Evolutionary conservation across 1,139 yeast genomes (phyloP), one percentile per base, ranked within the genome.

Genomic region (Candida sanyaensis): DNA sequence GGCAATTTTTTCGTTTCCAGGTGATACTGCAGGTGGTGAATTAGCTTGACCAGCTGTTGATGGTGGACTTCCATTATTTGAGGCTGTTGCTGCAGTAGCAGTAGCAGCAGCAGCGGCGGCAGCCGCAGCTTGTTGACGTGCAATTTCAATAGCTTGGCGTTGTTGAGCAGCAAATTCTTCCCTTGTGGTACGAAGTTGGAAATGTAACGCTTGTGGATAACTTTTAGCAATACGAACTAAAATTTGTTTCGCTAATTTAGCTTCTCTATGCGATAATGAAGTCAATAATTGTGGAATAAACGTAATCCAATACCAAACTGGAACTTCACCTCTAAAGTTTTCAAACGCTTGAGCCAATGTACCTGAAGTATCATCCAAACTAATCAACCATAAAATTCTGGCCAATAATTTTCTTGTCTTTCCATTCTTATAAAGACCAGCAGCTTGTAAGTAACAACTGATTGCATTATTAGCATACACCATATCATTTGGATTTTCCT

Each of bases 241-340:
- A 44, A 95, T 87, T 60, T 86, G 93, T 53, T 96, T 84, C 1
- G 93, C 97, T 64, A 90, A 77, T 49, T 84, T 79, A 0, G 97
- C 98, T 64, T 95, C 99, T 58, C 84, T 86, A 57, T 91, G 96
- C 3, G 97, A 88, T 54, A 95, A 75, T 0, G 97, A 86, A 0
- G 97, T 86, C 59, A 95, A 75, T 52, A 95, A 75, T 66, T 95
- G 99, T 3, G 99, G 99, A 58, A 95, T 91, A 59, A 88, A 93
- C 0, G 98, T 90, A 39, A 93, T 90, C 99, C 99, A 95, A 63
- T 93, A 93, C 99, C 99, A 95, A 3, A 92, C 96, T 9, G 99
- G 98, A 41, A 90, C 92, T 55, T 95, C 99, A 21, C 99, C 98
- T 54, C 95, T 81, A 65, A 89, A 93, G 46, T 88, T 85, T 51